Base-by-base conservation (phyloP, 129 eudicot genomes). In the Helichrysum umbraculigerum region DNA sequence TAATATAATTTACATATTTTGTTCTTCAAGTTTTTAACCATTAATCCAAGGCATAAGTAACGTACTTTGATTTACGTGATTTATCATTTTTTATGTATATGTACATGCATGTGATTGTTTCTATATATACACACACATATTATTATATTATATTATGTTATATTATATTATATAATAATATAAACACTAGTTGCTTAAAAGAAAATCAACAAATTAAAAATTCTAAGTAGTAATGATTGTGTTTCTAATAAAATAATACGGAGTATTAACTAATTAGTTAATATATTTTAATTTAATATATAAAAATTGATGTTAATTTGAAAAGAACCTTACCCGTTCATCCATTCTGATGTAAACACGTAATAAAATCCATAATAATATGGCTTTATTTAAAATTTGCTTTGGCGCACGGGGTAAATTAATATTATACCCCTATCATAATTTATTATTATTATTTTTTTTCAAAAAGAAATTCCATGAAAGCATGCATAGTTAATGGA, bases 331-430 rank as follows among this genome's bases (percentile, higher is more conserved):
- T 33, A 30, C 33, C 25, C 56, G 29, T 37, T 47, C 70, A 33
- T 44, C 57, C 51, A 51, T 32, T 61, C 61, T 71, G 72, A 47
- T 14, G 21, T 47, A 52, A 63, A 47, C 58, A 70, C 77, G 71
- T 78, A 14, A 57, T 78, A 14, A 57, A 69, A 32, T 42, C 14
- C 57, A 58, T 32, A 25, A 25, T 25, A 25, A 25, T 25, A 41
- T 42, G 16, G 8, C 34, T 29, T 54, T 17, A 30, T 33, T 63
- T 19, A 61, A 47, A 70, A 19, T 52, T 25, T 25, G 34, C 51
- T 51, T 65, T 30, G 35, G 80, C 70, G 54, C 64, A 70, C 69
- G 50, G 73, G 74, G 69, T 54, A 68, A 68, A n/a, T n/a, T n/a
- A n/a, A 37, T 68, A 56, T 68, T 68, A 68, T 77, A 68, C 75